phyloP scores from a whole-genome alignment of 1,284 basidiomycete genomes.

The Cryptococcus jaspeensis region DNA sequence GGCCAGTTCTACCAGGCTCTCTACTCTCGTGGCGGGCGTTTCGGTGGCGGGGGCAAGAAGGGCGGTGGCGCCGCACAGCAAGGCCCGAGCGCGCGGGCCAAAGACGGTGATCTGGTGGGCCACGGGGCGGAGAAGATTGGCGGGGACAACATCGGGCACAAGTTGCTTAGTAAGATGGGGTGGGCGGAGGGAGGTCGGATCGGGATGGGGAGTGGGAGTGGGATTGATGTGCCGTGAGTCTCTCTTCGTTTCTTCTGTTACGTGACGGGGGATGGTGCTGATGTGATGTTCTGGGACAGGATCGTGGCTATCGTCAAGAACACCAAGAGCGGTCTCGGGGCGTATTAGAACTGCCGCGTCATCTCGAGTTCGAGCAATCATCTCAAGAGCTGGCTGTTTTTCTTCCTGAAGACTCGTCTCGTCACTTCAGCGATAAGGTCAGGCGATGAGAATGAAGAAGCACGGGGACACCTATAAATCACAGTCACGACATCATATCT shows the following conservation, averaged over 20 bases:
- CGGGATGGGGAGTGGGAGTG: conserved; percentile 39
- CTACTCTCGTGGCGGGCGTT: conserved; percentile 19
- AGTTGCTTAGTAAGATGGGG: conserved; percentile 50
- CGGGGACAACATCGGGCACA: conserved; percentile 50
- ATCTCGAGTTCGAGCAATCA: no score
- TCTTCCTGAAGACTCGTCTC: no score
- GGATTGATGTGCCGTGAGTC: conserved; percentile 50
- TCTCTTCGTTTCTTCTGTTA: background rate
- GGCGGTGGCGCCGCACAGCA: conserved; percentile 8
- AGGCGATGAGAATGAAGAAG: background rate
- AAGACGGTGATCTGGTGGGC: conserved; percentile 50
- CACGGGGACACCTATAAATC: background rate
- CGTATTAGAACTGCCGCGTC: no score
- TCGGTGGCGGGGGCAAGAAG: conserved; percentile 15
- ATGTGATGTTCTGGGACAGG: conserved; percentile 22
- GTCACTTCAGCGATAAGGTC: no score
- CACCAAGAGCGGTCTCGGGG: conserved; percentile 52
- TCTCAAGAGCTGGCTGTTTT: background rate
- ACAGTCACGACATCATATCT: background rate
- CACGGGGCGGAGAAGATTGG: conserved; percentile 48
- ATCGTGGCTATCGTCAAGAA: conserved; percentile 53
- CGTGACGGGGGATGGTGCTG: background rate
- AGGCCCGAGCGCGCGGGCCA: conserved; percentile 34
- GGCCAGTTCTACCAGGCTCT: conserved; percentile 48
- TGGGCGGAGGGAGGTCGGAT: conserved; percentile 51